Conservation (phyloP, 768 basidiomycete species). For the Hirschioporus abietinus region DNA sequence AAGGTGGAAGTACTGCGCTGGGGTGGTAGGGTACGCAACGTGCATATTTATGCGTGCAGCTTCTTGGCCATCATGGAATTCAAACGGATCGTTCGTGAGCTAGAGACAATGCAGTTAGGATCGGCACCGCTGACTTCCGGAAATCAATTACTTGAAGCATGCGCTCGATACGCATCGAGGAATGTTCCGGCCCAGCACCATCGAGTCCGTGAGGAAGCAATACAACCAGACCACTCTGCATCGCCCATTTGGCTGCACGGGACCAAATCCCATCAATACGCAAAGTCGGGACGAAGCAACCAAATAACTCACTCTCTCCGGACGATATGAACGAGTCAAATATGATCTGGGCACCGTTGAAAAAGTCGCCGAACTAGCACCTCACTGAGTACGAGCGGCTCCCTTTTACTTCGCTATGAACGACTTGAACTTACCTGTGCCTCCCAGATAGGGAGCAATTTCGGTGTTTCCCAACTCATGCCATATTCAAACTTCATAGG, state of each 20-base stretch:
- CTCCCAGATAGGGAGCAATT: conserved; percentile 85
- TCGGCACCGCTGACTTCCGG: not conserved
- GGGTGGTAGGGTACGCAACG: conserved; percentile 80
- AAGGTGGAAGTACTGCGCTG: conserved; percentile 91
- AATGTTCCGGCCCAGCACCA: conserved; percentile 92
- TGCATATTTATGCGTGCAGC: conserved; percentile 75
- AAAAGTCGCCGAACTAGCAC: conserved; percentile 84
- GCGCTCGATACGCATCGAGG: conserved; percentile 80
- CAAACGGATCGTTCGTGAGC: conserved; percentile 73
- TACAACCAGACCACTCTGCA: conserved; percentile 83
- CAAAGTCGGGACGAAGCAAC: not conserved
- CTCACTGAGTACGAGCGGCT: conserved; percentile 5
- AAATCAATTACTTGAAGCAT: conserved; percentile 67
- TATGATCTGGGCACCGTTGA: conserved; percentile 85
- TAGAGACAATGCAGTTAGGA: conserved; percentile 22
- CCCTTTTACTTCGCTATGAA: not conserved
- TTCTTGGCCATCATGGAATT: conserved; percentile 25
- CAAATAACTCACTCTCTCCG: conserved; percentile 63
- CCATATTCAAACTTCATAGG: conserved; percentile 79
- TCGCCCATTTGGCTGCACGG: conserved; percentile 80
- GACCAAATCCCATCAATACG: conserved; percentile 1
- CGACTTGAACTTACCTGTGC: conserved; percentile 53
- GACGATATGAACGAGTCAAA: conserved; percentile 88
- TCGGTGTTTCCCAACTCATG: conserved; percentile 81
- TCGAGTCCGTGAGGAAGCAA: conserved; percentile 88